These are phyloP conservation scores for Phlegmacium glaucopus DNA, from an alignment of 768 basidiomycete species.

Conservation along the genomic window DNA sequence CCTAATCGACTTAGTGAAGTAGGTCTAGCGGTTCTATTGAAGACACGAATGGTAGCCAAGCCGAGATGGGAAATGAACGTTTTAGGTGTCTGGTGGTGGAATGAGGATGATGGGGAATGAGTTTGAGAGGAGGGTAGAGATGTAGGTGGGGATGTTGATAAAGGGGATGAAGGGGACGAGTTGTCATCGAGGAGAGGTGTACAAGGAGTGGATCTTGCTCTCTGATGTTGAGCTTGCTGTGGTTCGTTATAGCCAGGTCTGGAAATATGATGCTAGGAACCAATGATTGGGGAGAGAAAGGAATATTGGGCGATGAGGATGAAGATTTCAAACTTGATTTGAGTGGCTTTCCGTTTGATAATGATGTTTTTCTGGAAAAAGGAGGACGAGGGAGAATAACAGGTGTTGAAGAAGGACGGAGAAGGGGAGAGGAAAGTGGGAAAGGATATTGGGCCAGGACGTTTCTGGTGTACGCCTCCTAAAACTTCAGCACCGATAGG, in stretches of 20 bases:
- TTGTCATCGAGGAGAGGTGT: constrained; percentile 34
- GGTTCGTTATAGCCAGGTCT: constrained; percentile 8
- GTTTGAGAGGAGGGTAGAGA: no score
- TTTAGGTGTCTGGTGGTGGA: constrained; percentile 71
- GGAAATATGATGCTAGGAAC: constrained; percentile 27
- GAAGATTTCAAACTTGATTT: constrained; percentile 78
- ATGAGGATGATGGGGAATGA: no score
- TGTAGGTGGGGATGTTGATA: constrained; percentile 27
- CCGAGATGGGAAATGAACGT: constrained; percentile 82
- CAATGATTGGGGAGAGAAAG: constrained; percentile 28
- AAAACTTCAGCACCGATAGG: constrained; percentile 3
- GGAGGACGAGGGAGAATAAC: no score
- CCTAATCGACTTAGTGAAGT: constrained; percentile 32
- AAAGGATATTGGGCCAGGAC: constrained; percentile 26
- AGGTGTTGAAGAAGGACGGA: no score
- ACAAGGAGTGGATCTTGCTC: constrained; percentile 55
- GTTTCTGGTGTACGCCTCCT: constrained; percentile 11
- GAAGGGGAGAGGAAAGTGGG: no score
- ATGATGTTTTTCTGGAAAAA: no score
- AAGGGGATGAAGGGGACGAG: constrained; percentile 5
- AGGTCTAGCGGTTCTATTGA: constrained; percentile 66
- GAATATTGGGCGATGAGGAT: constrained; percentile 46
- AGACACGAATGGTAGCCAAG: constrained; percentile 60
- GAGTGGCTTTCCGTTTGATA: constrained; percentile 75
- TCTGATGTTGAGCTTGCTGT: constrained; percentile 21